Percentiles rank a stretch among this genome's conserved stretches.
phyloP scores from a whole-genome alignment of 306 rosid genomes.

The Amphicarpaea edgeworthii region DNA sequence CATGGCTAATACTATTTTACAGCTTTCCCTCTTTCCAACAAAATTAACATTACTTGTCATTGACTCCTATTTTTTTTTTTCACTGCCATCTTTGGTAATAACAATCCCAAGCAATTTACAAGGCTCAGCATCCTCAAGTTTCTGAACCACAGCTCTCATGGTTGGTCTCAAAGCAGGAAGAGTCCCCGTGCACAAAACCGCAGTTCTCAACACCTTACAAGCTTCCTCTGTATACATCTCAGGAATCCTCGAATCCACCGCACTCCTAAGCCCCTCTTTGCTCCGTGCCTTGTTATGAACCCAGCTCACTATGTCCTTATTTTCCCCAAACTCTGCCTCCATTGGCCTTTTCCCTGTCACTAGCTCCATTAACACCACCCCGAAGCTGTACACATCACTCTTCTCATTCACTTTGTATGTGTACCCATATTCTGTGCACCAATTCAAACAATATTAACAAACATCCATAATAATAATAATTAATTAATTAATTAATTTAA shows the following conservation, averaged over 20 bases:
- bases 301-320: slow-evolving; percentile 83
- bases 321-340: slow-evolving; percentile 81
- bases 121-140: slow-evolving; percentile 78
- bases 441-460: neutral
- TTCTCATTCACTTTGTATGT: slow-evolving; percentile 84
- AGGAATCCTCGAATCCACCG: slow-evolving; percentile 67
- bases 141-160: slow-evolving; percentile 90
- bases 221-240: slow-evolving; percentile 69
- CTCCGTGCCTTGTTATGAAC: slow-evolving; percentile 61
- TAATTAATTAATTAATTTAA: no score
- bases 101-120: slow-evolving; percentile 64
- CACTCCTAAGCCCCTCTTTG: slow-evolving; percentile 55
- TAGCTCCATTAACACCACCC: slow-evolving; percentile 89
- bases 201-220: slow-evolving; percentile 71
- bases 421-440: slow-evolving; percentile 87
- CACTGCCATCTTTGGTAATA: slow-evolving; percentile 60
- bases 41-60: slow-evolving; percentile 42
- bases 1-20: slow-evolving; percentile 24
- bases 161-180: slow-evolving; percentile 74
- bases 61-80: slow-evolving; percentile 47
- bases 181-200: slow-evolving; percentile 71
- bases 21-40: slow-evolving; percentile 1
- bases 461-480: neutral
- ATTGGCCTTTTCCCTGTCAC: slow-evolving; percentile 85
- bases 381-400: slow-evolving; percentile 93